A percentile compares a stretch with the other conserved stretches of the same genome.
phyloP scores from a whole-genome alignment of 352 stramenopile genomes.

The Phytophthora ohioensis region DNA sequence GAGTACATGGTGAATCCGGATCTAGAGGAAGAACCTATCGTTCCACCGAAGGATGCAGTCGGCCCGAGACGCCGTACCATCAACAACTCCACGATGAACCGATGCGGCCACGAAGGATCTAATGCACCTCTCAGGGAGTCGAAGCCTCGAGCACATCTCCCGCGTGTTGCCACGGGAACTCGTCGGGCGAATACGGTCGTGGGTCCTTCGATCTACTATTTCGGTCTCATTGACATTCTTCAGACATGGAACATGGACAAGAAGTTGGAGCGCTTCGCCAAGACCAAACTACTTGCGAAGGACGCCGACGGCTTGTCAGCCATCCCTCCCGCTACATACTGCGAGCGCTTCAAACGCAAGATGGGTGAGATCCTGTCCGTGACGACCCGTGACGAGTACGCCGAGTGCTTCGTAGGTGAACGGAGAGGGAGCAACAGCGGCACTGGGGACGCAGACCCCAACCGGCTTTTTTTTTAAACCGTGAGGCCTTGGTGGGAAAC shows the following conservation, averaged over 20 bases:
- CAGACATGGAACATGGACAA: conserved; percentile 93
- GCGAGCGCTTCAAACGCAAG: conserved; percentile 89
- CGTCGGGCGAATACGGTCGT: conserved; percentile 89
- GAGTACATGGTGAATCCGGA: conserved; percentile 90
- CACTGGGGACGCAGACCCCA: conserved; percentile 30
- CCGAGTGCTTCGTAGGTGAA: conserved; percentile 46
- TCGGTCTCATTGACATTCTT: conserved; percentile 90
- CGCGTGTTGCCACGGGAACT: conserved; percentile 72
- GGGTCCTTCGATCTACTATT: conserved; percentile 89
- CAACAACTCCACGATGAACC: conserved; percentile 55
- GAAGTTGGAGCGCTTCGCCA: conserved; percentile 89
- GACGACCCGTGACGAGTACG: conserved; percentile 71
- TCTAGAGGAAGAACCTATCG: conserved; percentile 55
- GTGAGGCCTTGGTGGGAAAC: conserved; percentile 48
- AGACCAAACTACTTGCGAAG: conserved; percentile 85
- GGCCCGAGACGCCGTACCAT: conserved; percentile 43
- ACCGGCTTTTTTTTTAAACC: conserved; percentile 65
- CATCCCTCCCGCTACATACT: conserved; percentile 84
- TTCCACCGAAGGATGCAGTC: conserved; percentile 42
- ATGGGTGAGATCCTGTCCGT: conserved; percentile 89
- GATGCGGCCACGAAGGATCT: conserved; percentile 33
- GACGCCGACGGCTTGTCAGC: conserved; percentile 85
- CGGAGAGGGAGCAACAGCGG: conserved; percentile 43
- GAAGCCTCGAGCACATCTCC: conserved; percentile 52
- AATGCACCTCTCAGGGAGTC: conserved; percentile 36